Percentiles rank a stretch among this genome's conserved stretches.
phyloP scores from a whole-genome alignment of 495 filamentous ascomycete species.

The Apiosordaria backusii region DNA sequence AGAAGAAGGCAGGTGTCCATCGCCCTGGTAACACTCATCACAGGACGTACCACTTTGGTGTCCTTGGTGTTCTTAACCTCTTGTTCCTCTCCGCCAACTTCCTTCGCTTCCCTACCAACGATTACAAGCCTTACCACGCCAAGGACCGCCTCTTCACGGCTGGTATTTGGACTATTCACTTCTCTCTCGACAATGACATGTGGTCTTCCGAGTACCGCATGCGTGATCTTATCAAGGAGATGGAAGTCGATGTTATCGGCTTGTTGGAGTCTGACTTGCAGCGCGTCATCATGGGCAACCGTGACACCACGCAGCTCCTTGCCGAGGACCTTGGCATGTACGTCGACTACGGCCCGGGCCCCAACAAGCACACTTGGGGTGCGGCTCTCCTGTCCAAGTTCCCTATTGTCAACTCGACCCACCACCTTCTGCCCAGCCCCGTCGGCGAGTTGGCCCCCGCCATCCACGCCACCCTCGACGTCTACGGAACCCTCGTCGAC shows the following conservation, averaged over 20 bases:
- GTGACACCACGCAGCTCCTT: conserved; percentile 91
- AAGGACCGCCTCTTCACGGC: conserved; percentile 83
- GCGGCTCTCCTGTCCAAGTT: conserved; percentile 91
- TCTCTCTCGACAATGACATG: conserved; percentile 98
- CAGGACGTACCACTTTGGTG: conserved; percentile 50
- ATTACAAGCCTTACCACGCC: conserved; percentile 86
- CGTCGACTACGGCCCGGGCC: conserved; percentile 93
- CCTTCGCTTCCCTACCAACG: conserved; percentile 89
- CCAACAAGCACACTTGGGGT: conserved; percentile 99
- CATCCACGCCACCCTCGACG: conserved; percentile 90
- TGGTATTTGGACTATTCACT: conserved; percentile 99
- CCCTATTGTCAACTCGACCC: conserved; percentile 94
- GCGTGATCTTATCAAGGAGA: conserved; percentile 84
- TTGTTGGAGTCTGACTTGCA: conserved; percentile 92
- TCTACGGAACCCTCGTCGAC: conserved; percentile 86
- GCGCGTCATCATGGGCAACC: conserved; percentile 99
- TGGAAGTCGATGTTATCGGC: conserved; percentile 93
- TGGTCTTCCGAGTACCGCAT: conserved; percentile 95
- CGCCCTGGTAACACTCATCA: conserved; percentile 32
- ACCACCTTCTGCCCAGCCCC: conserved; percentile 89
- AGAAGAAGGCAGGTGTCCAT: conserved; percentile 11
- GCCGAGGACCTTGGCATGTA: conserved; percentile 98
- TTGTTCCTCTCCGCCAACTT: conserved; percentile 78
- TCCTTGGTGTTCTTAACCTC: conserved; percentile 64
- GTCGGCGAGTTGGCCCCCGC: conserved; percentile 94